phyloP scores from a whole-genome alignment of 2,329 filamentous ascomycete species.

The Xylaria sp. region DNA sequence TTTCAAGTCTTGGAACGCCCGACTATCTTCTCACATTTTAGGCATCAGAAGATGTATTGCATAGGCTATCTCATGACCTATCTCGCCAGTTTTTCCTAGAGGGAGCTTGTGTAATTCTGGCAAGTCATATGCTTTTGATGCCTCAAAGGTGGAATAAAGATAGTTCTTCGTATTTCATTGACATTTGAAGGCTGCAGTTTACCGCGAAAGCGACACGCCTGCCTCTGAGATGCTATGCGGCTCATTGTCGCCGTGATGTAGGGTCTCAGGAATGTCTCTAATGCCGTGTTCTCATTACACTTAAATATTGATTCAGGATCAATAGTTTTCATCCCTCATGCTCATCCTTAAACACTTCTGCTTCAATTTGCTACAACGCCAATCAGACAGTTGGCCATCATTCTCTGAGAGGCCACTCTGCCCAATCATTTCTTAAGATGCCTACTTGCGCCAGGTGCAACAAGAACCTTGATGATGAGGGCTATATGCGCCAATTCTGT shows the following conservation, averaged over 20 bases:
- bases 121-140: neutral
- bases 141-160: too few relatives aligned
- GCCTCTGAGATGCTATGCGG: neutral
- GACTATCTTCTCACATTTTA: too few relatives aligned
- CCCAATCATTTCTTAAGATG: neutral
- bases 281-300: neutral
- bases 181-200: neutral
- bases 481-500: neutral
- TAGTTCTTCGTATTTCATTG: neutral
- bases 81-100: neutral
- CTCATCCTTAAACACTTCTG: neutral
- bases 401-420: neutral
- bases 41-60: neutral
- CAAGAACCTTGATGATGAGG: neutral
- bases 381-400: neutral
- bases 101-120: too few relatives aligned
- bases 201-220: neutral
- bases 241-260: neutral
- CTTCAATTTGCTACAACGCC: neutral
- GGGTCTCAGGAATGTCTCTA: neutral
- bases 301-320: neutral
- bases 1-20: too few relatives aligned
- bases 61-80: neutral
- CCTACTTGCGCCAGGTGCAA: conserved; percentile 4
- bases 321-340: neutral